Percentiles rank a stretch among this genome's conserved stretches.
Evolutionary conservation across 768 basidiomycete species (phyloP).

Genomic region (Strobilomyces confusus): DNA sequence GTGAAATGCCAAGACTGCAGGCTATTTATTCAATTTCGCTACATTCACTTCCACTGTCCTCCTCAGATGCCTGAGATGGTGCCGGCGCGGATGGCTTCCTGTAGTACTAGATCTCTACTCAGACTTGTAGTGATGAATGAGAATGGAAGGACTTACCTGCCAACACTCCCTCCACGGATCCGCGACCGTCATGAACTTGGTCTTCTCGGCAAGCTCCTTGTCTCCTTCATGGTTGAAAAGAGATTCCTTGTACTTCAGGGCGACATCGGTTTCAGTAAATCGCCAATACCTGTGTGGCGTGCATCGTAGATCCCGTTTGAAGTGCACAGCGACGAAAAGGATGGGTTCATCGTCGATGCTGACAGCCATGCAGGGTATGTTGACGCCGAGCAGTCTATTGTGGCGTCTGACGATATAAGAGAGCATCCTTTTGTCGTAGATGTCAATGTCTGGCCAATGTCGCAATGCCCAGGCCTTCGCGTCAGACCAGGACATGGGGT

Average conservation of each 20-base stretch:
- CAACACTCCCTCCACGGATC: not conserved
- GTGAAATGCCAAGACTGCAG: too few species aligned
- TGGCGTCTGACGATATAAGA: not conserved
- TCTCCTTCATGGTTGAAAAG: constrained; percentile 2
- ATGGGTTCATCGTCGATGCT: not conserved
- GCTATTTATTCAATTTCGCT: too few species aligned
- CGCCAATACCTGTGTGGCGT: not conserved
- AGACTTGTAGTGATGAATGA: too few species aligned
- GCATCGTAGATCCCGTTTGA: not conserved
- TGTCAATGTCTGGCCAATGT: constrained; percentile 7
- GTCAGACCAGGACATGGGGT: not conserved
- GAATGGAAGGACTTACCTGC: too few species aligned
- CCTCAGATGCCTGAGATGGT: too few species aligned
- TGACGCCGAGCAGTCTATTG: not conserved
- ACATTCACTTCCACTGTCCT: too few species aligned
- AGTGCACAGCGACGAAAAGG: not conserved
- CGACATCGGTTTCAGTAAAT: not conserved
- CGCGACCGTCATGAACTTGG: not conserved
- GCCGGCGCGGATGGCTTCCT: too few species aligned
- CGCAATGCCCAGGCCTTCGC: constrained; percentile 4
- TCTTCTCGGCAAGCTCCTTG: not conserved
- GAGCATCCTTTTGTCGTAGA: not conserved
- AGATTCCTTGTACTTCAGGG: not conserved
- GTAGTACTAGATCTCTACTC: too few species aligned
- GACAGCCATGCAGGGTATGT: not conserved